Evolutionary conservation across 1,284 basidiomycete genomes (phyloP).

Genomic region (Somion occarium): DNA sequence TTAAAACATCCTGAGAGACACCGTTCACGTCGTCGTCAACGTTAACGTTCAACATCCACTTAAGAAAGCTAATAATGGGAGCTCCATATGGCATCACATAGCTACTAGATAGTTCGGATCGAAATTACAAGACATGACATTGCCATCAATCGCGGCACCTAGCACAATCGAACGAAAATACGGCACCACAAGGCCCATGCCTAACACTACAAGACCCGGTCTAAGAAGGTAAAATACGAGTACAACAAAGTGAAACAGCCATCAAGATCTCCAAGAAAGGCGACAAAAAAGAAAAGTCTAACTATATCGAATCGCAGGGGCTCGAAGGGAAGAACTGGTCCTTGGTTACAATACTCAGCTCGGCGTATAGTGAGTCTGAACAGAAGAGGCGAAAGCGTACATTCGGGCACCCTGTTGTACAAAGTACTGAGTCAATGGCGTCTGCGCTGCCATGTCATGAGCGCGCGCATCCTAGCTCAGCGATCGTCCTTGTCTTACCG

Average conservation of each 20-base stretch:
- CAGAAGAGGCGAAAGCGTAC: slow-evolving; percentile 44
- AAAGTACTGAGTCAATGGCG: slow-evolving; percentile 63
- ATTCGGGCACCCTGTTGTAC: slow-evolving; percentile 76
- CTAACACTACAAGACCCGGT: too few species aligned
- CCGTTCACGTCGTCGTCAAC: too few species aligned
- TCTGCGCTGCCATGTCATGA: slow-evolving; percentile 38
- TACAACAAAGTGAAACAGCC: neutral
- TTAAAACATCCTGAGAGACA: too few species aligned
- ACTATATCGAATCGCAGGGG: neutral
- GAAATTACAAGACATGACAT: too few species aligned
- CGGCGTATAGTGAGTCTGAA: slow-evolving; percentile 16
- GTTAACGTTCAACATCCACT: too few species aligned
- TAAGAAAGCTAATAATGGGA: too few species aligned
- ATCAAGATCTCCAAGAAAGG: neutral
- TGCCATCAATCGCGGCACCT: too few species aligned
- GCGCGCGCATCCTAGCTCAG: too few species aligned
- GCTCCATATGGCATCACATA: too few species aligned
- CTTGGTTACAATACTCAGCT: slow-evolving; percentile 16
- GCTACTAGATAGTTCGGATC: too few species aligned
- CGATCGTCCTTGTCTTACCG: slow-evolving; percentile 46
- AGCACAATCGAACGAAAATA: too few species aligned
- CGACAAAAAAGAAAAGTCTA: neutral
- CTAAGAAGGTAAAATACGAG: neutral
- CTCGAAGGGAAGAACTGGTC: slow-evolving; percentile 1
- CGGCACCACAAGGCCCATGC: too few species aligned